Base-by-base conservation (phyloP, 108 stramenopile genomes). In the Pseudonitzschia multiseries region DNA sequence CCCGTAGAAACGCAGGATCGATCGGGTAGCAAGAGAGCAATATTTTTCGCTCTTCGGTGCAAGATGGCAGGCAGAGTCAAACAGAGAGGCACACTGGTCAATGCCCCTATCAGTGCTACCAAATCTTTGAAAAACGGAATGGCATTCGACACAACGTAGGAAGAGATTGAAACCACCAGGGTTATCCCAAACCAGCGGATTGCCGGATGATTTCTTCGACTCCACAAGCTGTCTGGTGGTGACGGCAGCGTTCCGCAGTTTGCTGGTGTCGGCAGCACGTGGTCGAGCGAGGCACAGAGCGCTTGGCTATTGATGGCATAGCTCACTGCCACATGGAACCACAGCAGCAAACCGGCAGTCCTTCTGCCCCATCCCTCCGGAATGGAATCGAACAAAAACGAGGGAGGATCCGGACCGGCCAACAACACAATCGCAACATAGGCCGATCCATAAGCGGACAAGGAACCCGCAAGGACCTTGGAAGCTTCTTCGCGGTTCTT, bases 71-170 rank as follows among this genome's bases (percentile, higher is more conserved):
- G 91, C 17, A 92, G 54, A 24, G 86, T 51, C n/a, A 92, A 71
- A 18, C 85, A 83, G 56, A 92, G 65, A 0, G 91, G 91, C 17
- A 88, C 82, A 31, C 74, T 79, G 27, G 91, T 92, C 26, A 87
- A 33, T 3, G 91, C 88, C 0, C 91, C 91, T 69, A 86, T 89
- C n/a, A 92, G 64, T 20, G 87, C 80, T 24, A 92, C 91, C 68
- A 89, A 73, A 76, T 89, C 86, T 66, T 86, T 85, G 83, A 89
- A 89, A 53, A 89, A 86, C n/a, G 89, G 89, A 50, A 89, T 70
- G 0, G 86, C 84, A 67, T 86, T 85, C 14, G 89, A 84, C 4
- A 89, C 82, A 18, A 87, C 33, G 57, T 81, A 87, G 14, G 84
- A 81, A n/a, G 80, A 66, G 0, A 78, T 2, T 8, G 80, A 76